phyloP scores from a whole-genome alignment of 148 eudicot species.

The Nepenthes gracilis region DNA sequence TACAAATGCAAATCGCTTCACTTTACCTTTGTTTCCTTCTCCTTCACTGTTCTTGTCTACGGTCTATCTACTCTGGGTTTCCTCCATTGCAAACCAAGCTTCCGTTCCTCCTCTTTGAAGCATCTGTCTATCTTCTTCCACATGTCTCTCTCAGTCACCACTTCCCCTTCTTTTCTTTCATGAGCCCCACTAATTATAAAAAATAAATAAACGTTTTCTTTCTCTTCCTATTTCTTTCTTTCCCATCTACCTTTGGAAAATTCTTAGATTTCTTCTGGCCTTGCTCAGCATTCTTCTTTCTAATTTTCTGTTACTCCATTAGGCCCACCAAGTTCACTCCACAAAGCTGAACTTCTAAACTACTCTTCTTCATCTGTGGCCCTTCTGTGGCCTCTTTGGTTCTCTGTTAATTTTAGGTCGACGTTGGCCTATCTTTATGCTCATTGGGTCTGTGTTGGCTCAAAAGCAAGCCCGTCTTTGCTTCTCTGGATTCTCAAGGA shows the following conservation, averaged over 20 bases:
- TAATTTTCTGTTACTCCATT: neutral
- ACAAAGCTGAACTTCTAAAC: neutral
- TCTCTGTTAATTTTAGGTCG: no score
- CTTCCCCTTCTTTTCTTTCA: neutral
- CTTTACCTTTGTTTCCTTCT: no score
- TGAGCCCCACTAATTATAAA: neutral
- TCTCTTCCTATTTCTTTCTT: no score
- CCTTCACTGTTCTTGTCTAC: no score
- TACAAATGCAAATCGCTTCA: no score
- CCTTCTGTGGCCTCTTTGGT: neutral
- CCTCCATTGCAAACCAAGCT: slow-evolving; percentile 2
- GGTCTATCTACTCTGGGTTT: neutral
- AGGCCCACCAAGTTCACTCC: neutral
- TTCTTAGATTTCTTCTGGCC: neutral
- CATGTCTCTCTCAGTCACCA: neutral
- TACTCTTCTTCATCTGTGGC: neutral
- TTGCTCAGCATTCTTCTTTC: neutral
- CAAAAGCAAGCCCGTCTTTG: neutral
- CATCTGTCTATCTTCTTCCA: neutral
- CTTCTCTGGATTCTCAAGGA: slow-evolving; percentile 1
- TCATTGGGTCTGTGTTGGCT: neutral
- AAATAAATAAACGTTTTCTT: no score
- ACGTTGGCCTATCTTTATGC: no score
- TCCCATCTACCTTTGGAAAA: neutral
- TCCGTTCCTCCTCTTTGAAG: neutral